A percentile compares a stretch with the other conserved stretches of the same genome.
These are phyloP conservation scores for Alternaria solani DNA, from an alignment of 2,329 filamentous ascomycete species.

Conservation along the genomic window DNA sequence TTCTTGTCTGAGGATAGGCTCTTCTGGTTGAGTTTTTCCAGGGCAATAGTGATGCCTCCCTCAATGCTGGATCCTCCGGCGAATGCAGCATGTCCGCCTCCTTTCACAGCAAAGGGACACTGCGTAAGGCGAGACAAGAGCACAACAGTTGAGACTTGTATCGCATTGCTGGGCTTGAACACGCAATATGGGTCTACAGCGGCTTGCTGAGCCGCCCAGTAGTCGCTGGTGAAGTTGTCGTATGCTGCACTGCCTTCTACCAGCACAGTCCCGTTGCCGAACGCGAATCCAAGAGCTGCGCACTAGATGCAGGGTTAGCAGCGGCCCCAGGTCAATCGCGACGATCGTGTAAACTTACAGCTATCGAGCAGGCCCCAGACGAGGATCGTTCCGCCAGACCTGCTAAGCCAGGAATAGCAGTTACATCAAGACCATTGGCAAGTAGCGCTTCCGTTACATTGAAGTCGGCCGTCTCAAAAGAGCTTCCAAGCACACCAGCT, in stretches of 20 bases:
- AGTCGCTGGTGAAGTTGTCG: conserved; percentile 27
- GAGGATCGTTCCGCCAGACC: conserved; percentile 14
- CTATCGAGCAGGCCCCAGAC: conserved; percentile 26
- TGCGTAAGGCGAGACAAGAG: conserved; percentile 33
- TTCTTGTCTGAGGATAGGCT: conserved; percentile 29
- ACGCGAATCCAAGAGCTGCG: conserved; percentile 21
- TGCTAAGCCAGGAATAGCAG: conserved; percentile 24
- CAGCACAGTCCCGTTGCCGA: conserved; percentile 23
- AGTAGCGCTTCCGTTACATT: conserved; percentile 31
- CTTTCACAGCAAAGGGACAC: conserved; percentile 54
- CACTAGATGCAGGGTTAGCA: conserved; percentile 24
- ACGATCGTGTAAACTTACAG: conserved; percentile 23
- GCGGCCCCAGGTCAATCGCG: background rate
- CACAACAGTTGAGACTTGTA: conserved; percentile 30
- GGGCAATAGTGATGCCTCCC: conserved; percentile 41
- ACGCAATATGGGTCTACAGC: conserved; percentile 36
- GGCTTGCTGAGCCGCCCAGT: conserved; percentile 39
- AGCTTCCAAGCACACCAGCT: conserved; percentile 5
- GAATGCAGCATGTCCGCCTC: conserved; percentile 39
- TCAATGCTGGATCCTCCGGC: conserved; percentile 44
- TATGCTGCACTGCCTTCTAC: conserved; percentile 27
- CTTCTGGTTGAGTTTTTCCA: conserved; percentile 37
- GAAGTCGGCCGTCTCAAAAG: conserved; percentile 29
- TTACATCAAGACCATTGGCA: conserved; percentile 26
- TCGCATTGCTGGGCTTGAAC: conserved; percentile 33